Percentiles rank a stretch among this genome's conserved stretches.
phyloP scores from a whole-genome alignment of 2,329 filamentous ascomycete species.

The Aspergillus aculeatus region DNA sequence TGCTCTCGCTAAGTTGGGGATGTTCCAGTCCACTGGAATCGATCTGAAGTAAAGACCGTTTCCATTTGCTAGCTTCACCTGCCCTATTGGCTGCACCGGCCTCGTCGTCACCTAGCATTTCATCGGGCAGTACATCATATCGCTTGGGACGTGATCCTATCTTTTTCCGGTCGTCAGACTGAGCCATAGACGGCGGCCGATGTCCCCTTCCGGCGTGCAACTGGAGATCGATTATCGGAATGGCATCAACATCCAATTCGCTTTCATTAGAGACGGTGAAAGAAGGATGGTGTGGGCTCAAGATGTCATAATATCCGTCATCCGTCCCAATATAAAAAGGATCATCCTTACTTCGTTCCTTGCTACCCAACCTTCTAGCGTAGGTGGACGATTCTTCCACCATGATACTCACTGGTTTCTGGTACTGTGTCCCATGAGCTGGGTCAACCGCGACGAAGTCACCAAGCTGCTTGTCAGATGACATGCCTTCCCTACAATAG shows the following conservation, averaged over 20 bases:
- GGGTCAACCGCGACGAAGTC: conserved; percentile 22
- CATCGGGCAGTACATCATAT: conserved; percentile 70
- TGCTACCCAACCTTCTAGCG: conserved; percentile 71
- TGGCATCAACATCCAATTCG: conserved; percentile 86
- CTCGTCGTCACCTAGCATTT: conserved; percentile 60
- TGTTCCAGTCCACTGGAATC: conserved; percentile 79
- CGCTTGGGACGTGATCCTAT: conserved; percentile 52
- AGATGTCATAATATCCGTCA: conserved; percentile 57
- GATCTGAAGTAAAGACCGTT: conserved; percentile 73
- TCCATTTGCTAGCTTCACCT: conserved; percentile 39
- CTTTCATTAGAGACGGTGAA: conserved; percentile 69
- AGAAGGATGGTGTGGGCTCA: conserved; percentile 78
- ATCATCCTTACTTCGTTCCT: conserved; percentile 84
- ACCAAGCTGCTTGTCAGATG: conserved; percentile 19
- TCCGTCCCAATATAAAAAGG: conserved; percentile 81
- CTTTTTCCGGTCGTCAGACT: conserved; percentile 29
- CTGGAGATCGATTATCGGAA: conserved; percentile 91
- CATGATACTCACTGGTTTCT: conserved; percentile 24
- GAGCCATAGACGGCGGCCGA: conserved; percentile 6
- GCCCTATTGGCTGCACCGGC: conserved; percentile 39
- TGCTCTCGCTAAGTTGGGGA: conserved; percentile 63
- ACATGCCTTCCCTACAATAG: conserved; percentile 30
- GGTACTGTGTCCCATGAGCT: conserved; percentile 36
- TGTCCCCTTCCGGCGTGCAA: conserved; percentile 57
- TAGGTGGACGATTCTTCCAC: conserved; percentile 73